Evolutionary conservation across 2,329 filamentous ascomycete species (phyloP).

Genomic region (Talaromyces rugulosus): DNA sequence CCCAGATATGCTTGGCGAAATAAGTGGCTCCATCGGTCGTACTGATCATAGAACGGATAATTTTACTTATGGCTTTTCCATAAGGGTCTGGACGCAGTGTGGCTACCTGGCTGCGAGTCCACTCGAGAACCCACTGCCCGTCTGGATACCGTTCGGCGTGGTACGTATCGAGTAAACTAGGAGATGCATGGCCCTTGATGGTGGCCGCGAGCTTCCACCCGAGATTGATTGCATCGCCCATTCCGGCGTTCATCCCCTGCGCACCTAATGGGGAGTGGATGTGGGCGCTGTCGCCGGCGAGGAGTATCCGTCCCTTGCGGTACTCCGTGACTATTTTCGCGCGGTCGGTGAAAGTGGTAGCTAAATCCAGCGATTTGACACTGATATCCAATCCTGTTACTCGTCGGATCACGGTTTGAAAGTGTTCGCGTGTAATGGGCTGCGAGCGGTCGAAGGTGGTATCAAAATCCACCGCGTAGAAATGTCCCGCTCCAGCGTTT

Average conservation of each 20-base stretch:
- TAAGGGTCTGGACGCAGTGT: slow-evolving; percentile 26
- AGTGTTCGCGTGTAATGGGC: slow-evolving; percentile 3
- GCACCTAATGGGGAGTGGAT: slow-evolving; percentile 18
- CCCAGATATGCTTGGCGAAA: slow-evolving; percentile 28
- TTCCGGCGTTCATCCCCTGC: slow-evolving; percentile 27
- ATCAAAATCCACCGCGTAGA: slow-evolving; percentile 8
- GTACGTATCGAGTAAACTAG: slow-evolving; percentile 42
- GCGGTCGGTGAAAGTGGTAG: slow-evolving; percentile 9
- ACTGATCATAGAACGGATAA: background rate
- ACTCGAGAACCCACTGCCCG: slow-evolving; percentile 27
- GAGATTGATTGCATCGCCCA: slow-evolving; percentile 56
- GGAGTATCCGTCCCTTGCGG: slow-evolving; percentile 18
- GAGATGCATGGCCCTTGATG: slow-evolving; percentile 32
- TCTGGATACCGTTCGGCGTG: slow-evolving; percentile 42
- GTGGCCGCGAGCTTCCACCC: slow-evolving; percentile 53
- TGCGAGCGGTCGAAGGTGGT: slow-evolving; percentile 5
- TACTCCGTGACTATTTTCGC: slow-evolving; percentile 6
- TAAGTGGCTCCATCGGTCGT: slow-evolving; percentile 7
- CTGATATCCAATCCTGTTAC: slow-evolving; percentile 6
- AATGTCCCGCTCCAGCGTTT: slow-evolving; percentile 3
- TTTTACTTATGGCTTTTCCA: slow-evolving; percentile 16
- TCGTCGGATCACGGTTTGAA: slow-evolving; percentile 4
- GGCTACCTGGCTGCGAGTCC: slow-evolving; percentile 34
- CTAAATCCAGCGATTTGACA: background rate
- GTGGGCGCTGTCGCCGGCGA: slow-evolving; percentile 18